phyloP scores from a whole-genome alignment of 2,329 filamentous ascomycete species.

The Fusarium sp. region DNA sequence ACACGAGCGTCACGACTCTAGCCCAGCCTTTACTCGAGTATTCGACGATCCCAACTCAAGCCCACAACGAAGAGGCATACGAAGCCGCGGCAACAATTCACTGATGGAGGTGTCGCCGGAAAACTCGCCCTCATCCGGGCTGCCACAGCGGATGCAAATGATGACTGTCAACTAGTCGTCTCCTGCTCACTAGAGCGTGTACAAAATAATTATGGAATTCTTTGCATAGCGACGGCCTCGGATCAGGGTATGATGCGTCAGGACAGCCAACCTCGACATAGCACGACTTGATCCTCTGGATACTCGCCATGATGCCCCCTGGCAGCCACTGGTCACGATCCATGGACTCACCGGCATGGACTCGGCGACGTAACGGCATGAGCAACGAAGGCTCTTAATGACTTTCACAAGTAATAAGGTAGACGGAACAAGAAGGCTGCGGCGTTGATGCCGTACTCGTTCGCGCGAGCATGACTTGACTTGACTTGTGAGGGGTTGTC shows the following conservation, averaged over 20 bases:
- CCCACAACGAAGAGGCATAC: constrained; percentile 63
- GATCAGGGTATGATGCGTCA: constrained; percentile 21
- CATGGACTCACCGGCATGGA: constrained; percentile 9
- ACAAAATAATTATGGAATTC: constrained; percentile 48
- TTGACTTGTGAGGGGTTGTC: constrained; percentile 32
- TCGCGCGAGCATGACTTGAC: constrained; percentile 35
- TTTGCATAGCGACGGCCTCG: constrained; percentile 55
- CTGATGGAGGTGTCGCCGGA: constrained; percentile 64
- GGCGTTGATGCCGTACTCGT: constrained; percentile 42
- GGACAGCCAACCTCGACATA: constrained; percentile 14
- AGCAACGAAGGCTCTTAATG: constrained; percentile 44
- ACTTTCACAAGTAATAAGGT: constrained; percentile 45
- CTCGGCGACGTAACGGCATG: constrained; percentile 1
- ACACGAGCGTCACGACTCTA: constrained; percentile 63
- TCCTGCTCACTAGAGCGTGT: constrained; percentile 45
- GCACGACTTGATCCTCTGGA: constrained; percentile 20
- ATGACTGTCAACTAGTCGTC: constrained; percentile 70
- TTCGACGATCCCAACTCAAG: constrained; percentile 72
- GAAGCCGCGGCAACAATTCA: constrained; percentile 67
- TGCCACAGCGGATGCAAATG: constrained; percentile 69
- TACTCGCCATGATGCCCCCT: constrained; percentile 4
- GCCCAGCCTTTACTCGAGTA: constrained; percentile 75
- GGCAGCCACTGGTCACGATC: constrained; percentile 1
- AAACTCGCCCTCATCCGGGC: constrained; percentile 63
- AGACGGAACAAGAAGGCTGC: constrained; percentile 44